Evolutionary conservation across 2,329 filamentous ascomycete species (phyloP).

Genomic region (Penicillium sp.): DNA sequence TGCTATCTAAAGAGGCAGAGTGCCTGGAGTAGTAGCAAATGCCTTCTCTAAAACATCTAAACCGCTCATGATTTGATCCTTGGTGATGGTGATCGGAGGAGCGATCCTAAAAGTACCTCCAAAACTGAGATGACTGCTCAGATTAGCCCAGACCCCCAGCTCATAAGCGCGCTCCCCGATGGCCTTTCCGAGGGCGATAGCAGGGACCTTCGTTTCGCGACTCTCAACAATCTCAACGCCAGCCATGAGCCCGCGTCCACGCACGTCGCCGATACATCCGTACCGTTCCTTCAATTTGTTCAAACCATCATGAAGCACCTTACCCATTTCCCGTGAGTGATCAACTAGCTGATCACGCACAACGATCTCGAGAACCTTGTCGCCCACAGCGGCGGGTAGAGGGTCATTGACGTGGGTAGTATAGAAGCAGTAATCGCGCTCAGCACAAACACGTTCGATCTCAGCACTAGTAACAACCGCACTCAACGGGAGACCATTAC

Average conservation of each 20-base stretch:
- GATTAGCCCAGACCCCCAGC: constrained; percentile 51
- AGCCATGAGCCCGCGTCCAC: constrained; percentile 58
- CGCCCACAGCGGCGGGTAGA: constrained; percentile 58
- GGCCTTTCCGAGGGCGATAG: constrained; percentile 47
- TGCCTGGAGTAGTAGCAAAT: neutral
- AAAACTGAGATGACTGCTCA: constrained; percentile 55
- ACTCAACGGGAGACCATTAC: constrained; percentile 59
- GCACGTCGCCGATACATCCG: constrained; percentile 61
- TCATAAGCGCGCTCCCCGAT: constrained; percentile 52
- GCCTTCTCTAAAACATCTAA: constrained; percentile 55
- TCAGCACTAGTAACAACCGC: constrained; percentile 57
- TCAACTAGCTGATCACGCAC: constrained; percentile 48
- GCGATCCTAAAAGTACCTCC: constrained; percentile 60
- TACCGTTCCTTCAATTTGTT: constrained; percentile 51
- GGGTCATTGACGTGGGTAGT: constrained; percentile 65
- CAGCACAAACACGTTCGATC: constrained; percentile 51
- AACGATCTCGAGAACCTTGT: constrained; percentile 64
- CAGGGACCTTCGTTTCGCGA: constrained; percentile 48
- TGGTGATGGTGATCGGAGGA: constrained; percentile 58
- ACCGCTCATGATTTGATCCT: constrained; percentile 54
- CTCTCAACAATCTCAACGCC: constrained; percentile 60
- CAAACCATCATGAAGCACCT: constrained; percentile 48
- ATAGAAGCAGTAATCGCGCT: constrained; percentile 56
- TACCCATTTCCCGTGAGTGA: constrained; percentile 5
- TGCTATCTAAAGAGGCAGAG: too few relatives aligned